phyloP scores from a whole-genome alignment of 192 early-diverging fungal species.

The Rhizoclosmatium globosum region DNA sequence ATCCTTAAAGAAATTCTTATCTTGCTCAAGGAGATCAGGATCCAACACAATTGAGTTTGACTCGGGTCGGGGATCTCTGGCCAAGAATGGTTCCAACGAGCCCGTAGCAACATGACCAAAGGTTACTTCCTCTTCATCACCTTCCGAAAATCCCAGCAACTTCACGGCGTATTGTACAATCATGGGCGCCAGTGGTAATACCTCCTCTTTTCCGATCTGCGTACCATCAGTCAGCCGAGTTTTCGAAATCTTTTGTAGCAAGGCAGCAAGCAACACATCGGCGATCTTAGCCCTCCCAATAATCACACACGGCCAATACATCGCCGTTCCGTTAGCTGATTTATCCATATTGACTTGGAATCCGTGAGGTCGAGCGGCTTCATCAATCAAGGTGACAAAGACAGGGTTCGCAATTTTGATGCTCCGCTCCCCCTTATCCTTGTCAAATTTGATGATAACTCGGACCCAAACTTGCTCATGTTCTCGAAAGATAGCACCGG shows the following conservation, averaged over 20 bases:
- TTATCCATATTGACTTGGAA: conserved; percentile 13
- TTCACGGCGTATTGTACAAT: conserved; percentile 5
- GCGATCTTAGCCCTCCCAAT: not conserved
- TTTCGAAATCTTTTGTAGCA: not conserved
- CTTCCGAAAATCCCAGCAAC: conserved; percentile 24
- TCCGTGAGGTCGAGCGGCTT: not conserved
- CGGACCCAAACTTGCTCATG: conserved; percentile 31
- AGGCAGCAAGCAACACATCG: not conserved
- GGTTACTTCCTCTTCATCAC: not conserved
- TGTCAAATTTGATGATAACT: conserved; percentile 12
- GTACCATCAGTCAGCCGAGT: not conserved
- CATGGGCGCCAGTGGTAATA: not conserved
- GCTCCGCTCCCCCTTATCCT: not conserved
- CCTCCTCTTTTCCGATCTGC: not conserved
- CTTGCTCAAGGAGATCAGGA: conserved; percentile 6
- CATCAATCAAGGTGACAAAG: conserved; percentile 14
- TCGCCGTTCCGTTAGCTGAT: not conserved
- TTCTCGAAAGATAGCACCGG: conserved; percentile 17
- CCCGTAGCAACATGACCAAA: conserved; percentile 3
- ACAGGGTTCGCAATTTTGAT: conserved; percentile 16
- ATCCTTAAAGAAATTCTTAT: not conserved
- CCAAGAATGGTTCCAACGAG: conserved; percentile 25
- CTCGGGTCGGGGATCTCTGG: not conserved
- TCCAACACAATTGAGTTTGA: not conserved
- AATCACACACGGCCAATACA: conserved; percentile 27